Conservation (phyloP, 495 filamentous ascomycete species). For the Penicillium manginii region DNA sequence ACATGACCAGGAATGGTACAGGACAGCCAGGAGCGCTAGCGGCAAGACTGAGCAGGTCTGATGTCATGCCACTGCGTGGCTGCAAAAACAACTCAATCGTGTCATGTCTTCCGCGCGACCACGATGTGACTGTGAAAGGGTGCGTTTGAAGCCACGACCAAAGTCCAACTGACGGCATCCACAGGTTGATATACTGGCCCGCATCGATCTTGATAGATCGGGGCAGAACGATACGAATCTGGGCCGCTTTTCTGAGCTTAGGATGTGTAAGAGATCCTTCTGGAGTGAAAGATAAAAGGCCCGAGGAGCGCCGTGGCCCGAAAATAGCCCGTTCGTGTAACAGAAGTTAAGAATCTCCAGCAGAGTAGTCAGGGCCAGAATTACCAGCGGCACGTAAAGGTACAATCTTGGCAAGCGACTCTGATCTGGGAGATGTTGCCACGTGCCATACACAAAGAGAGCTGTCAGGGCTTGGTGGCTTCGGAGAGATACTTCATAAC, state of each 20-base stretch:
- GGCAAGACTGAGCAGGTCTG: background rate
- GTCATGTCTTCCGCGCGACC: slow-evolving; percentile 28
- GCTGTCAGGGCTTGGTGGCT: background rate
- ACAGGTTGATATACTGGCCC: slow-evolving; percentile 44
- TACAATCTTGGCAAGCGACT: background rate
- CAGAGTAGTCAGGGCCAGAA: background rate
- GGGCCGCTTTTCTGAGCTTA: background rate
- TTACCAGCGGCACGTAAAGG: background rate
- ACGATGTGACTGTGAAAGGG: slow-evolving; percentile 41
- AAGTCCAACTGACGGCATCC: slow-evolving; percentile 35
- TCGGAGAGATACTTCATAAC: background rate
- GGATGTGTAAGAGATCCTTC: background rate
- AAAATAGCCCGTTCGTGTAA: slow-evolving; percentile 31
- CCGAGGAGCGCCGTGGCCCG: slow-evolving; percentile 19
- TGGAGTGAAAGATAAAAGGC: slow-evolving; percentile 20
- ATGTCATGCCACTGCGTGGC: slow-evolving; percentile 11
- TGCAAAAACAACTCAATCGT: slow-evolving; percentile 31
- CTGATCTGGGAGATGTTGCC: background rate
- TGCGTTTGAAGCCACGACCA: slow-evolving; percentile 37
- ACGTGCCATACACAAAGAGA: background rate
- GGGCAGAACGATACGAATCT: slow-evolving; percentile 28
- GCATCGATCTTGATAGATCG: slow-evolving; percentile 31
- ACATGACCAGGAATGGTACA: slow-evolving; percentile 21
- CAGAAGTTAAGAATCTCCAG: slow-evolving; percentile 9
- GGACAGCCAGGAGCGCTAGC: background rate